phyloP scores from a whole-genome alignment of 2,329 filamentous ascomycete species.

The Penicillium thymicola region DNA sequence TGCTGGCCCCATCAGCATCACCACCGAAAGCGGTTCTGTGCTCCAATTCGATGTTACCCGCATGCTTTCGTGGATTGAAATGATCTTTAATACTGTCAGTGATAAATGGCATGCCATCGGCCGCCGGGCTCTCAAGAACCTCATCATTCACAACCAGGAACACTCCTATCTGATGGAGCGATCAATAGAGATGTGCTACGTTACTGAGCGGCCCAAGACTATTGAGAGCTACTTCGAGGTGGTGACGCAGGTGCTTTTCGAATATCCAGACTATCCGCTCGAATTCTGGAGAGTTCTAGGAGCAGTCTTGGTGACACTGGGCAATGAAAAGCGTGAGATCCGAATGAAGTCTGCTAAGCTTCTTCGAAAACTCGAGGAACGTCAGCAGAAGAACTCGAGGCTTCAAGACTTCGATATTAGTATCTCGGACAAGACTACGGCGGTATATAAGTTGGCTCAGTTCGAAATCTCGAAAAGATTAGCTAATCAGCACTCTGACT shows the following conservation, averaged over 20 bases:
- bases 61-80: slow-evolving; percentile 93
- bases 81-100: slow-evolving; percentile 87
- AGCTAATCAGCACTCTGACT: slow-evolving; percentile 79
- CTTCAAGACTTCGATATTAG: slow-evolving; percentile 97
- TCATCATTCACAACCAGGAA: slow-evolving; percentile 87
- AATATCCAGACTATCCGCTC: slow-evolving; percentile 75
- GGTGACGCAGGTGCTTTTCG: slow-evolving; percentile 79
- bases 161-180: slow-evolving; percentile 81
- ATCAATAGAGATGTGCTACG: slow-evolving; percentile 87
- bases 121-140: slow-evolving; percentile 78
- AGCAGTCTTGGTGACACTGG: slow-evolving; percentile 85
- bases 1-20: slow-evolving; percentile 76
- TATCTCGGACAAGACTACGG: slow-evolving; percentile 96
- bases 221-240: slow-evolving; percentile 95
- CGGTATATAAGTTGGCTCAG: slow-evolving; percentile 94
- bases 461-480: slow-evolving; percentile 93
- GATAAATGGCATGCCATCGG: slow-evolving; percentile 91
- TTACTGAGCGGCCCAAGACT: slow-evolving; percentile 74
- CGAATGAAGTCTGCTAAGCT: slow-evolving; percentile 82
- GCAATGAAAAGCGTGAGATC: slow-evolving; percentile 85
- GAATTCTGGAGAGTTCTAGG: slow-evolving; percentile 89
- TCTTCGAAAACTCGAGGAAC: slow-evolving; percentile 75
- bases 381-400: slow-evolving; percentile 80
- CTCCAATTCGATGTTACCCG: slow-evolving; percentile 88
- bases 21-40: slow-evolving; percentile 79